Evolutionary conservation across 371 early-diverging fungal genomes (phyloP).

Genomic region (Dichotomocladium elegans): DNA sequence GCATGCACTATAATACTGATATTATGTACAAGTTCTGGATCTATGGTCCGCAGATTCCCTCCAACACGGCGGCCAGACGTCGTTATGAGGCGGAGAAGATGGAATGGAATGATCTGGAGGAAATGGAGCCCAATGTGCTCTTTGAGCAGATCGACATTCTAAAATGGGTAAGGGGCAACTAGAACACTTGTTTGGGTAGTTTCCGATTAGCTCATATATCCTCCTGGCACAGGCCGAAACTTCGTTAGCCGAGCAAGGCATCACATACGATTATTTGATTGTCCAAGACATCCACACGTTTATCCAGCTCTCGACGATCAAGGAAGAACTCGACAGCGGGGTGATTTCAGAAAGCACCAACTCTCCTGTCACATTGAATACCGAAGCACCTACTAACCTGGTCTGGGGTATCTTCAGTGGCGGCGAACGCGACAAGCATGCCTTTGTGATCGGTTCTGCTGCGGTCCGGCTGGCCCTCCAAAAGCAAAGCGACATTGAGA

Average conservation of each 20-base stretch:
- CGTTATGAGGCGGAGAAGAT: constrained; percentile 50
- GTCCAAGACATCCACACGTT: constrained; percentile 38
- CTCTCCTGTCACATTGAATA: constrained; percentile 19
- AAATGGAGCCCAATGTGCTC: constrained; percentile 7
- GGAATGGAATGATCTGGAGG: constrained; percentile 47
- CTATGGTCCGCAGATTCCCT: constrained; percentile 29
- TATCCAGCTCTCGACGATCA: constrained; percentile 20
- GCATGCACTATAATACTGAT: constrained; percentile 32
- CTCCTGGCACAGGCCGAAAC: constrained; percentile 24
- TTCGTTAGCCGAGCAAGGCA: constrained; percentile 12
- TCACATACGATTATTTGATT: constrained; percentile 31
- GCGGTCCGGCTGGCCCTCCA: constrained; percentile 18
- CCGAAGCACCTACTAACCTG: constrained; percentile 21
- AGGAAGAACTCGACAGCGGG: constrained; percentile 19
- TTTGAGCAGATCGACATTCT: constrained; percentile 29
- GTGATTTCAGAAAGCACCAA: constrained; percentile 25
- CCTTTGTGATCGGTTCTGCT: constrained; percentile 21
- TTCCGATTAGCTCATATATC: too few relatives aligned
- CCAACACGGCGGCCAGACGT: constrained; percentile 33
- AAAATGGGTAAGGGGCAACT: constrained; percentile 24
- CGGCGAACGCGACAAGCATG: constrained; percentile 11
- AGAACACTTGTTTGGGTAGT: constrained; percentile 1
- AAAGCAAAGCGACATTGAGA: constrained; percentile 5
- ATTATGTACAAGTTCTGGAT: constrained; percentile 51
- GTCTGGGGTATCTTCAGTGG: constrained; percentile 29